These are phyloP conservation scores for Trichoderma sp. DNA, from an alignment of 2,329 filamentous ascomycete genomes.

Conservation along the genomic window DNA sequence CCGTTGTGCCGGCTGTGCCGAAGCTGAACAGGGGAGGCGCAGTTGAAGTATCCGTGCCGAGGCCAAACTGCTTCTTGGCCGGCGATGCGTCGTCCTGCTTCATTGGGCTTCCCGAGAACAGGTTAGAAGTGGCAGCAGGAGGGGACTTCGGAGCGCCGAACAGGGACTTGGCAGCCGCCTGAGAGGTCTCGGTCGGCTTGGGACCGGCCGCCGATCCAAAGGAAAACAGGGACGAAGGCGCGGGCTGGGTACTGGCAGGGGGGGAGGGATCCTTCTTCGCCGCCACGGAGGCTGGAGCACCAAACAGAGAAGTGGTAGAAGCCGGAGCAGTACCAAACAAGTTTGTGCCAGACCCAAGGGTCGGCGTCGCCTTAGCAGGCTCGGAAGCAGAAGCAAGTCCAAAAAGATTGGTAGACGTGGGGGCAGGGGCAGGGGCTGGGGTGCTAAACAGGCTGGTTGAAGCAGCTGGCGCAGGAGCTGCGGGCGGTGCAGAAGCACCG, in stretches of 20 bases:
- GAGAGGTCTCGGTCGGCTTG: slow-evolving; percentile 37
- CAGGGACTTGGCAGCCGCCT: slow-evolving; percentile 41
- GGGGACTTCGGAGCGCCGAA: slow-evolving; percentile 45
- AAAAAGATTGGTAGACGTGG: slow-evolving; percentile 30
- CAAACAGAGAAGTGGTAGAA: slow-evolving; percentile 35
- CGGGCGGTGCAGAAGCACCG: slow-evolving; percentile 31
- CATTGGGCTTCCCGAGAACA: slow-evolving; percentile 49
- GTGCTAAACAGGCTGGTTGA: slow-evolving; percentile 32
- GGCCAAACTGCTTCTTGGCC: slow-evolving; percentile 43
- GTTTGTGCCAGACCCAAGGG: slow-evolving; percentile 14
- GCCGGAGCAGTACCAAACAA: slow-evolving; percentile 28
- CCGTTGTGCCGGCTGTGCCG: slow-evolving; percentile 29
- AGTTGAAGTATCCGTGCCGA: slow-evolving; percentile 31
- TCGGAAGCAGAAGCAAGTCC: slow-evolving; percentile 20
- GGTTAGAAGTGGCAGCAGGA: slow-evolving; percentile 34
- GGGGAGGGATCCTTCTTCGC: slow-evolving; percentile 33
- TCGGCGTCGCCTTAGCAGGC: slow-evolving; percentile 26
- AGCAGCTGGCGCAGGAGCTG: slow-evolving; percentile 31
- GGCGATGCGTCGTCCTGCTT: slow-evolving; percentile 48
- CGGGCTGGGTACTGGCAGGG: slow-evolving; percentile 29
- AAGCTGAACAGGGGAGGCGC: slow-evolving; percentile 44
- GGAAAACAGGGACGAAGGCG: slow-evolving; percentile 39
- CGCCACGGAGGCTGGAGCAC: slow-evolving; percentile 33
- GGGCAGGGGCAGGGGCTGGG: slow-evolving; percentile 35
- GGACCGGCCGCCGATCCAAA: slow-evolving; percentile 38